phyloP scores from a whole-genome alignment of 768 basidiomycete species.

The Phaffia australis region DNA sequence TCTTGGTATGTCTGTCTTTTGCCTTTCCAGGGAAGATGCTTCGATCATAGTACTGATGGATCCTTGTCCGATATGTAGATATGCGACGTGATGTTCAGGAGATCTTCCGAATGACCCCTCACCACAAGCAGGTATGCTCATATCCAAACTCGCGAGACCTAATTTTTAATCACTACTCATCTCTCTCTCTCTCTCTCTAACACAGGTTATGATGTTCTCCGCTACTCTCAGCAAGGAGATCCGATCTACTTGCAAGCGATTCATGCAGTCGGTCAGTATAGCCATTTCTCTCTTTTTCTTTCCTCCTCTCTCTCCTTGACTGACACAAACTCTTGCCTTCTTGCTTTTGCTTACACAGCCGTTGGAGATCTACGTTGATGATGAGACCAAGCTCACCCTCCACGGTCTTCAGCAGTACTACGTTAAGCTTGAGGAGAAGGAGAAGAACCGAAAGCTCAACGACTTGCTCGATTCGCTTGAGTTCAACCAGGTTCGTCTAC shows the following conservation, averaged over 20 bases:
- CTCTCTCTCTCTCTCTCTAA: too few relatives aligned
- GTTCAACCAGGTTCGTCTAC: slow-evolving; percentile 75
- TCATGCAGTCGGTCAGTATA: slow-evolving; percentile 86
- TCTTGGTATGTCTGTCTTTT: slow-evolving; percentile 81
- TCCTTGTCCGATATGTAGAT: slow-evolving; percentile 49
- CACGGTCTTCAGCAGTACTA: slow-evolving; percentile 99
- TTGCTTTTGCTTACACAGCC: slow-evolving; percentile 49
- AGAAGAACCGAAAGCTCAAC: slow-evolving; percentile 94
- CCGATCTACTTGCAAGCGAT: slow-evolving; percentile 95
- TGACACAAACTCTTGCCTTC: slow-evolving; percentile 17
- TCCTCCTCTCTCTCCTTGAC: background rate
- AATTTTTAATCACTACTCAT: background rate
- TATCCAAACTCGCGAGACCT: too few relatives aligned
- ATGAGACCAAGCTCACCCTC: slow-evolving; percentile 94
- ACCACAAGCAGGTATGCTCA: slow-evolving; percentile 57
- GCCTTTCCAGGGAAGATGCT: background rate
- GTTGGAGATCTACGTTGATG: slow-evolving; percentile 97
- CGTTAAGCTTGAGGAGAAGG: slow-evolving; percentile 86
- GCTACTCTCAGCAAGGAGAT: slow-evolving; percentile 97
- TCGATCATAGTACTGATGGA: too few relatives aligned
- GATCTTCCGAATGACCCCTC: slow-evolving; percentile 96
- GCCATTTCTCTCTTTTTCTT: background rate
- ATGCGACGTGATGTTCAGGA: slow-evolving; percentile 99
- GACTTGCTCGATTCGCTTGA: slow-evolving; percentile 89
- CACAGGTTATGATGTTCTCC: slow-evolving; percentile 99